Evolutionary conservation across 2,329 filamentous ascomycete genomes (phyloP).

Genomic region (Lecanicillium sp.): DNA sequence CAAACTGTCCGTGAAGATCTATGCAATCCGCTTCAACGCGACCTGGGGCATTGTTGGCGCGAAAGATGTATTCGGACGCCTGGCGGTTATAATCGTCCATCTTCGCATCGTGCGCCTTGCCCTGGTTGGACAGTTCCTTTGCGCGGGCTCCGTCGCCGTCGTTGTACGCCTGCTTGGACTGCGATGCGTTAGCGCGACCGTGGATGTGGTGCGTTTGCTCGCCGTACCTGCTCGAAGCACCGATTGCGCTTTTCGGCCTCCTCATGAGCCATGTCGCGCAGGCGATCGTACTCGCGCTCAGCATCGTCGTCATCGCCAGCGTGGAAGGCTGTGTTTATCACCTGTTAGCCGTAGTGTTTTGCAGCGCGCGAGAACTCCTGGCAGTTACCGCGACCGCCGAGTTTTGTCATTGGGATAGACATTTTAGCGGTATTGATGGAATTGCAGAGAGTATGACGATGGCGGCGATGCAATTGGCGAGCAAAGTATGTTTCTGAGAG

Average conservation of each 20-base stretch:
- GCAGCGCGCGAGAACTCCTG: neutral
- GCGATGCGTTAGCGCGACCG: neutral
- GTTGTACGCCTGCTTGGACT: conserved; percentile 74
- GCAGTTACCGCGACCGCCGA: conserved; percentile 38
- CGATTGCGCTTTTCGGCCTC: conserved; percentile 72
- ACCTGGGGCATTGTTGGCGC: conserved; percentile 79
- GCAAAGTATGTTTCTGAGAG: no score
- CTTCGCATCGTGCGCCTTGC: conserved; percentile 72
- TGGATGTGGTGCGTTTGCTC: neutral
- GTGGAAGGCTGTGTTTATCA: conserved; percentile 60
- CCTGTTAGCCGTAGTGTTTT: neutral
- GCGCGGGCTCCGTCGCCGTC: conserved; percentile 76
- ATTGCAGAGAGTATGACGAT: neutral
- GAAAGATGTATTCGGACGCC: conserved; percentile 90
- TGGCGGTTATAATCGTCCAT: conserved; percentile 89
- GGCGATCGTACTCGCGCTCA: conserved; percentile 86
- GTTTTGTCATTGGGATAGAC: conserved; percentile 34
- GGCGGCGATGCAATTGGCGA: neutral
- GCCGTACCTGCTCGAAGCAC: conserved; percentile 64
- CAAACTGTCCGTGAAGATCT: conserved; percentile 89
- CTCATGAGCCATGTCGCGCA: conserved; percentile 73
- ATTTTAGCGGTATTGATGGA: conserved; percentile 14
- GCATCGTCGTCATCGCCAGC: conserved; percentile 57
- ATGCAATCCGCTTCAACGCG: conserved; percentile 75
- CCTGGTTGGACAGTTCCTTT: conserved; percentile 75